Base-by-base conservation (phyloP, 2,329 filamentous ascomycete species). In the Aciculosporium take region DNA sequence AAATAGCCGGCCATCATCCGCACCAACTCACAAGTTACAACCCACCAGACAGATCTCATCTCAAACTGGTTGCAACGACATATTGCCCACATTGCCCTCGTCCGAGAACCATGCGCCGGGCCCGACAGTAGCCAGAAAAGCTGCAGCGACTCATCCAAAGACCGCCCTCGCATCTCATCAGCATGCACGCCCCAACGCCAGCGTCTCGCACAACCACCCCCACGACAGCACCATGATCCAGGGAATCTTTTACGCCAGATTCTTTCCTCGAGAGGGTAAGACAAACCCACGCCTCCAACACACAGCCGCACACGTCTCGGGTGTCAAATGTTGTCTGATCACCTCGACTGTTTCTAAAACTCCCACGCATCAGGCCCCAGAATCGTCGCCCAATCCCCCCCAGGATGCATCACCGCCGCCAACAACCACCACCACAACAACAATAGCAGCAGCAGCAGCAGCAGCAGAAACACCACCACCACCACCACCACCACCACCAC, bases 161-260 rank as follows among this genome's bases (percentile, higher is more conserved):
- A 3, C 20, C 8, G 3, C 18, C 12, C 28, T 32, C n/a, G 4
- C 13, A 15, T 31, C 30, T 18, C 30, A 28, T n/a, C 24, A 34
- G 23, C 23, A 40, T 40, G 30, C 23, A 33, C 25, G 20, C 15
- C 17, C 21, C n/a, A 17, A 15, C 36, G 25, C n/a, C 37, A 12
- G 31, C 28, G 20, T 27, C 23, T 13, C 18, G 9, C 15, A 10
- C 33, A 21, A 3, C 21, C 29, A 20, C 23, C 17, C 3, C 24
- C n/a, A n/a, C n/a, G 17, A 10, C 36, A 25, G 20, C 46, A 52
- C 45, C 52, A 79, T 80, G 74, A 82, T 83, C 41, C 74, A 79
- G 55, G 77, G 74, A 50, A 81, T 83, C 44, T 82, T 82, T 53
- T 82, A 81, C 56, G 77, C 79, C 37, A 68, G 77, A 36, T 83